phyloP scores from a whole-genome alignment of 768 basidiomycete species.

The Lactarius vividus region DNA sequence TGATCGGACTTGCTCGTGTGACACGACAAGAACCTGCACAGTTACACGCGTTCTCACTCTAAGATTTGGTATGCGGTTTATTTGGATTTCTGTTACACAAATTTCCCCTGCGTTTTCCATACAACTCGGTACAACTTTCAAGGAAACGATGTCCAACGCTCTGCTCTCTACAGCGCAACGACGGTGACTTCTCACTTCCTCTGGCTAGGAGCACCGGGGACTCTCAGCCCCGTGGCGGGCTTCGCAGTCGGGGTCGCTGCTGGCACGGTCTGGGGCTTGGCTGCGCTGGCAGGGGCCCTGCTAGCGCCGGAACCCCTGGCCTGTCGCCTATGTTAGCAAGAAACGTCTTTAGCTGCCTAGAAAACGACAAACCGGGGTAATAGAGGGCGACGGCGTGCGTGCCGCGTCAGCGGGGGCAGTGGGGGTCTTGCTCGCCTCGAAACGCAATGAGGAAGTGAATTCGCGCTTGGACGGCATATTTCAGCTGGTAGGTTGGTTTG shows the following conservation, averaged over 20 bases:
- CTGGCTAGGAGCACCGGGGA: neutral
- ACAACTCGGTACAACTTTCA: neutral
- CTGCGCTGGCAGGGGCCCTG: neutral
- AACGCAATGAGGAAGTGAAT: neutral
- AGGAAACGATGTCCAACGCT: neutral
- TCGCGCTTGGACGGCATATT: slow-evolving; percentile 18
- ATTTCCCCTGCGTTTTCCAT: no score
- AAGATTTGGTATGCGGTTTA: no score
- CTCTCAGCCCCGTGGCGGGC: neutral
- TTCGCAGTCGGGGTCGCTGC: neutral
- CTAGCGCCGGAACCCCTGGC: no score
- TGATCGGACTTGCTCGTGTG: no score
- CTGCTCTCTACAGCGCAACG: neutral
- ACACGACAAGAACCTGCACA: no score
- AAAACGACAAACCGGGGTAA: slow-evolving; percentile 8
- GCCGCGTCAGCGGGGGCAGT: neutral
- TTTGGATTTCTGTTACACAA: no score
- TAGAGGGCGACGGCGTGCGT: neutral
- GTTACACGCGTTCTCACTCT: no score
- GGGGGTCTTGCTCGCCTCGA: neutral
- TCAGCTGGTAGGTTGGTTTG: slow-evolving; percentile 4
- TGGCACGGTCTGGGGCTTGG: neutral
- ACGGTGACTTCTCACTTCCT: slow-evolving; percentile 5
- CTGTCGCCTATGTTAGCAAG: slow-evolving; percentile 5
- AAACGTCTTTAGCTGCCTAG: no score